A percentile compares a stretch with the other conserved stretches of the same genome.
Conservation (phyloP, 1,139 yeast genomes). For the Suhomyces guaymorum region DNA sequence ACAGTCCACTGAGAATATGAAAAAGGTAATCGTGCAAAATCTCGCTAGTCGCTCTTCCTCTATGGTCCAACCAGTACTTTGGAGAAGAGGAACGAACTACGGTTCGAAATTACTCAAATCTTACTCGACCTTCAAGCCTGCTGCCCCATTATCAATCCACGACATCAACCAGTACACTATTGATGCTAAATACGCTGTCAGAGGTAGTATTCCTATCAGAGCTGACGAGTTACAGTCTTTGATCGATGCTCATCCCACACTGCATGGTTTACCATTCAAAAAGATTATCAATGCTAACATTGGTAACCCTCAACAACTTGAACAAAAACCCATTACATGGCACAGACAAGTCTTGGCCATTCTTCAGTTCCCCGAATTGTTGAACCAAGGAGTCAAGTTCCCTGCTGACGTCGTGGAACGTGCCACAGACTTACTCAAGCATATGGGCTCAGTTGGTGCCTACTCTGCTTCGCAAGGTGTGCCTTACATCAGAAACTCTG, state of each 20-base stretch:
- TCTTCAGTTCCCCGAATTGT: conserved; percentile 77
- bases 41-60: background rate
- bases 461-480: conserved; percentile 94
- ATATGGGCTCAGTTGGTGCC: conserved; percentile 87
- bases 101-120: conserved; percentile 1
- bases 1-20: too few relatives aligned
- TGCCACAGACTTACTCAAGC: conserved; percentile 58
- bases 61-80: background rate
- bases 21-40: too few relatives aligned
- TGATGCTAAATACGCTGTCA: conserved; percentile 90
- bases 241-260: conserved; percentile 50
- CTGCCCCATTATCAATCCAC: conserved; percentile 23
- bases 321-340: conserved; percentile 92
- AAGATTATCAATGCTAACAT: conserved; percentile 86
- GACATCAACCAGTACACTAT: conserved; percentile 76
- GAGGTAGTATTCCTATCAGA: conserved; percentile 89
- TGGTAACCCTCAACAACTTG: conserved; percentile 96
- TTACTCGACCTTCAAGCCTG: conserved; percentile 10
- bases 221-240: conserved; percentile 76
- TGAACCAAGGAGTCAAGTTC: conserved; percentile 45
- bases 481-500: conserved; percentile 64
- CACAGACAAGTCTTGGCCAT: conserved; percentile 87
- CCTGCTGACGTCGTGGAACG: conserved; percentile 74
- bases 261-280: conserved; percentile 71
- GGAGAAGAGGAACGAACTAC: conserved; percentile 1